Base-by-base conservation (phyloP, 169 alveolate species). In the Cryptosporidium muris region DNA sequence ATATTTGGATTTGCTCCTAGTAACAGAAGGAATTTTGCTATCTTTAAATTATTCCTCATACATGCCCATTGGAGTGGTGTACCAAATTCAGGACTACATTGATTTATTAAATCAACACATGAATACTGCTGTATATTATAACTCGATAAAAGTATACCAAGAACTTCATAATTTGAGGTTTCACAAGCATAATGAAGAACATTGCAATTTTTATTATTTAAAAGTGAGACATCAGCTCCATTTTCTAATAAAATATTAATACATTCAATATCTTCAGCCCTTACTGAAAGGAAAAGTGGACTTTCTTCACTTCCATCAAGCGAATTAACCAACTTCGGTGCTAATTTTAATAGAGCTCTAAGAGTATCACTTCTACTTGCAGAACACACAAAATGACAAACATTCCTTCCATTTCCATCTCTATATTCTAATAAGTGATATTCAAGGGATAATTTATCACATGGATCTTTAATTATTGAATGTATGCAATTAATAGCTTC, bases 41-140 rank as follows among this genome's bases (percentile, higher is more conserved):
- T n/a, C 16, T 74, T 63, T 34, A 58, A 45, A n/a, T 74, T 60
- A 14, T 74, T 74, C 2, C 51, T 62, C 68, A 74, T 74, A 25
- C 85, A 74, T 16, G 85, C 85, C 85, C 85, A 74, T 37, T 74
- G 85, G 4, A 74, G 63, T 45, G 85, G 85, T 42, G 85, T 74
- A 1, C 85, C 85, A 45, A 74, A 60, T 58, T 74, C 85, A 16
- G 14, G 45, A 53, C 85, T 74, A 60, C 85, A 74, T 56, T 66
- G 45, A 43, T 74, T 74, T 5, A 74, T 58, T 14, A 74, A 74
- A 12, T 56, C 16, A 1, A 60, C 12, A 16, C 25, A 16, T 16
- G 65, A 60, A 25, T 25, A 25, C 25, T 25, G 25, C 25, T 25
- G 25, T 25, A 25, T 25, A 11, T 62, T 36, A 8, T 47, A 11